phyloP scores from a whole-genome alignment of 805 yeast species.

The Candida jianshihensis region DNA sequence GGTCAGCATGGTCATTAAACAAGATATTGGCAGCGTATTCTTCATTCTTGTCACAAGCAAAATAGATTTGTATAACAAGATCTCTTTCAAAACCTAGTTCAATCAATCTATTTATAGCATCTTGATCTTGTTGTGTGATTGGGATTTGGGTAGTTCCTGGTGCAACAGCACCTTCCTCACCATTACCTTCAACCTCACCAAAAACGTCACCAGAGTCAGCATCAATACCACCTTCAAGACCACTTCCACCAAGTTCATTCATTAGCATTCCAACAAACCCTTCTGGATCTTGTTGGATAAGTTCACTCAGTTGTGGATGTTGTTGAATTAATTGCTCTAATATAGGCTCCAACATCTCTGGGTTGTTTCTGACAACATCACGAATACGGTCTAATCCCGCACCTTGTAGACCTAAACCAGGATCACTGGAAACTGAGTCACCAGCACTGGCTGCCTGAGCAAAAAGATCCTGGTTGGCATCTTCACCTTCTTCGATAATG shows the following conservation, averaged over 20 bases:
- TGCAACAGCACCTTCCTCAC: conserved; percentile 14
- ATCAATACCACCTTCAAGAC: conserved; percentile 30
- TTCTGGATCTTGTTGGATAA: conserved; percentile 84
- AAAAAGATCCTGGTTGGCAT: conserved; percentile 23
- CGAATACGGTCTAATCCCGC: conserved; percentile 55
- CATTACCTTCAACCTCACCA: conserved; percentile 19
- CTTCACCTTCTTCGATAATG: conserved; percentile 13
- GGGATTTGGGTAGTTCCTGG: conserved; percentile 41
- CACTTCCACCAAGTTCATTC: conserved; percentile 35
- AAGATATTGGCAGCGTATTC: conserved; percentile 92
- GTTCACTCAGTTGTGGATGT: conserved; percentile 78
- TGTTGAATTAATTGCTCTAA: conserved; percentile 74
- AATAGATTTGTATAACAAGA: conserved; percentile 84
- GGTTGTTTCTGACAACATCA: conserved; percentile 74
- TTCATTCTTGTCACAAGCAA: conserved; percentile 97
- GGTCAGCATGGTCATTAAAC: conserved; percentile 50
- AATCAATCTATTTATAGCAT: conserved; percentile 82
- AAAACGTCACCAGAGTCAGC: conserved; percentile 22
- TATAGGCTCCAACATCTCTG: conserved; percentile 79
- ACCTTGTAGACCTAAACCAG: conserved; percentile 29
- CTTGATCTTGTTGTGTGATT: conserved; percentile 77
- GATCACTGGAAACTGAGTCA: conserved; percentile 10
- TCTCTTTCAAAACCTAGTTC: conserved; percentile 90
- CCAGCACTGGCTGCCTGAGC: conserved; percentile 37
- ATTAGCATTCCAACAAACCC: conserved; percentile 71